Percentiles rank a stretch among this genome's conserved stretches.
These are phyloP conservation scores for Cladobotryum protrusum DNA, from an alignment of 2,329 filamentous ascomycete genomes.

Conservation along the genomic window DNA sequence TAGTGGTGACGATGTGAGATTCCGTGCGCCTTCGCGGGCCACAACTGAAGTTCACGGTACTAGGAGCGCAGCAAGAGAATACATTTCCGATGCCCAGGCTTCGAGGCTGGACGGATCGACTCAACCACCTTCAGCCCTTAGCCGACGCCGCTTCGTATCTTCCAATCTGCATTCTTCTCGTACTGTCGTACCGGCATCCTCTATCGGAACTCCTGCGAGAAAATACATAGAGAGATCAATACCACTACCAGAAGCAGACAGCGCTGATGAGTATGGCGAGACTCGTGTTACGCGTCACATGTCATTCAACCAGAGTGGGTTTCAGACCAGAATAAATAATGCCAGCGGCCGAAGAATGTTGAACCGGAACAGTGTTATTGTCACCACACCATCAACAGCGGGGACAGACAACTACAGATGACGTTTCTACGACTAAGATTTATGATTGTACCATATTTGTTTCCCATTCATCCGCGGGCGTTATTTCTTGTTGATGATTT, in stretches of 20 bases:
- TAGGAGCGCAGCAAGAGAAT: constrained; percentile 24
- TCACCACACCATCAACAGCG: constrained; percentile 30
- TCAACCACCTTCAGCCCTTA: constrained; percentile 41
- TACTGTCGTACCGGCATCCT: constrained; percentile 33
- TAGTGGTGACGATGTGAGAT: constrained; percentile 40
- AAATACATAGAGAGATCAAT: constrained; percentile 42
- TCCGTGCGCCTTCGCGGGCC: constrained; percentile 53
- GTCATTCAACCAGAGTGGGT: constrained; percentile 36
- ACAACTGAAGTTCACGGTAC: constrained; percentile 47
- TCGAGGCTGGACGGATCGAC: constrained; percentile 28
- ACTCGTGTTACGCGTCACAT: constrained; percentile 32
- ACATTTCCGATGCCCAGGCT: constrained; percentile 25
- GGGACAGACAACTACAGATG: constrained; percentile 41
- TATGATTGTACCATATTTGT: constrained; percentile 17
- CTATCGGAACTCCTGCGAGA: constrained; percentile 34
- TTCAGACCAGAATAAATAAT: constrained; percentile 41
- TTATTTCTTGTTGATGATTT: constrained; percentile 24
- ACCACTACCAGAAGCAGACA: constrained; percentile 35
- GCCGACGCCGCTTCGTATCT: constrained; percentile 47
- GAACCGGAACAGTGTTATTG: constrained; percentile 36
- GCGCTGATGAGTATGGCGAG: constrained; percentile 19
- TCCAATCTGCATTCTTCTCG: constrained; percentile 42
- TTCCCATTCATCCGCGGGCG: constrained; percentile 21
- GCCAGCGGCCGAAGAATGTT: constrained; percentile 33
- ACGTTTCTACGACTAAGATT: constrained; percentile 20